These are phyloP conservation scores for Begonia masoniana DNA, from an alignment of 306 rosid species.

Conservation along the genomic window DNA sequence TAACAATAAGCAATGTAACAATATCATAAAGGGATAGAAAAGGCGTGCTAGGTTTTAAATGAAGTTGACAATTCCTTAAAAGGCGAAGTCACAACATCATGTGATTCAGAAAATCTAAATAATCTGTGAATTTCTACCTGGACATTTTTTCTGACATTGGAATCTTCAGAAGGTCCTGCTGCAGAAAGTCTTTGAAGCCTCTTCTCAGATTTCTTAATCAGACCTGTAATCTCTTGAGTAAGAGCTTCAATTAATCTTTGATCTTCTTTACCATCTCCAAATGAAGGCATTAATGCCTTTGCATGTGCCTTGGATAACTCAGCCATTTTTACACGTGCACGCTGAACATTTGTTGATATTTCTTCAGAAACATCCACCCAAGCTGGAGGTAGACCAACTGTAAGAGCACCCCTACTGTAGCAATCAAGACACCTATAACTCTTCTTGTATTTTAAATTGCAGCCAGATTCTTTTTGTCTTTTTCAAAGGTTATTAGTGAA, in stretches of 20 bases:
- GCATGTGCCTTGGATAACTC: slow-evolving; percentile 86
- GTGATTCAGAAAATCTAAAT: not conserved
- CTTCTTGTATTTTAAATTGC: not conserved
- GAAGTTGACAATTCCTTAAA: not conserved
- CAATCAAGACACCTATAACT: slow-evolving; percentile 8
- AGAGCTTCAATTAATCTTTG: slow-evolving; percentile 75
- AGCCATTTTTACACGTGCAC: slow-evolving; percentile 66
- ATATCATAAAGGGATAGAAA: too few species aligned
- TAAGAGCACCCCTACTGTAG: slow-evolving; percentile 58
- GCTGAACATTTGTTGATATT: slow-evolving; percentile 75
- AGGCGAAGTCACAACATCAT: not conserved
- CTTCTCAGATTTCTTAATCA: slow-evolving; percentile 80
- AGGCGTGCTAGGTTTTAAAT: too few species aligned
- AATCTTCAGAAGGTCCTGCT: slow-evolving; percentile 86
- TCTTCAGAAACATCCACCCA: slow-evolving; percentile 99
- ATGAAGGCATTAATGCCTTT: slow-evolving; percentile 91
- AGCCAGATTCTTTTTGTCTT: too few species aligned
- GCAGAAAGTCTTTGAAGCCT: slow-evolving; percentile 65
- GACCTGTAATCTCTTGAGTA: slow-evolving; percentile 65
- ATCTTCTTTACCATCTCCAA: slow-evolving; percentile 90
- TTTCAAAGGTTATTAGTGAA: too few species aligned
- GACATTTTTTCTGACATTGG: slow-evolving; percentile 84
- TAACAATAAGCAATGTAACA: too few species aligned
- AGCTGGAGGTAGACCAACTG: slow-evolving; percentile 90
- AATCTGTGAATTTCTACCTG: slow-evolving; percentile 44